Base-by-base conservation (phyloP, 768 basidiomycete genomes). In the Termitomyces sp. region DNA sequence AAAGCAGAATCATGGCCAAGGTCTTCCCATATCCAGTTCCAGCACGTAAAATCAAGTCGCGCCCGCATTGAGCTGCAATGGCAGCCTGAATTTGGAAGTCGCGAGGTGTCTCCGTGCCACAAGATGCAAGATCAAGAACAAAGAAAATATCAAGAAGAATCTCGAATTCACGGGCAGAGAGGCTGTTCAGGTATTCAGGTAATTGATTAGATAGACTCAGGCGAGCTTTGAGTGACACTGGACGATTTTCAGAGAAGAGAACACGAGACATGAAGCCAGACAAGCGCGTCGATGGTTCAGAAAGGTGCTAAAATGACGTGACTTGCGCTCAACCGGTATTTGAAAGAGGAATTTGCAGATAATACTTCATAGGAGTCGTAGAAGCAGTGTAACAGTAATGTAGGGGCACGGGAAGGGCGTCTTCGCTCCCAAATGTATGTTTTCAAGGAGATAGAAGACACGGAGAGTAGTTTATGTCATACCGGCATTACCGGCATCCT, bases 11-110 rank as follows among this genome's bases (percentile, higher is more conserved):
- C 66, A 69, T 70, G 9, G 65, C 65, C 0, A 71, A 22, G 16
- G 70, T 71, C 49, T 72, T 73, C 13, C 71, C 70, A 46, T 66
- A 65, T 7, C 69, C 70, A 15, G 69, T 73, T 0, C 68, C 71
- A 50, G 67, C 67, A 24, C 65, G 63, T 7, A 70, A 60, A 9
- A 70, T 22, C 3, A 60, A 54, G 42, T 71, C 69, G 15, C 62
- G 57, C 6, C 65, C 68, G 18, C 49, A 22, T 20, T 59, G 28
- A 28, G 63, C 15, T 7, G 63, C 68, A 13, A 70, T 20, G 6
- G 40, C 22, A 24, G 55, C 55, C n/a, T 32, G 39, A 7, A 56
- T 40, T 15, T 56, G 55, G 18, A 56, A 56, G 12, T 45, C 42
- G 5, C 40, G 40, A 56, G 55, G 55, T 20, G 55, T 45, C 22